Conservation (phyloP, 2,329 filamentous ascomycete genomes). For the Xylaria sp. region DNA sequence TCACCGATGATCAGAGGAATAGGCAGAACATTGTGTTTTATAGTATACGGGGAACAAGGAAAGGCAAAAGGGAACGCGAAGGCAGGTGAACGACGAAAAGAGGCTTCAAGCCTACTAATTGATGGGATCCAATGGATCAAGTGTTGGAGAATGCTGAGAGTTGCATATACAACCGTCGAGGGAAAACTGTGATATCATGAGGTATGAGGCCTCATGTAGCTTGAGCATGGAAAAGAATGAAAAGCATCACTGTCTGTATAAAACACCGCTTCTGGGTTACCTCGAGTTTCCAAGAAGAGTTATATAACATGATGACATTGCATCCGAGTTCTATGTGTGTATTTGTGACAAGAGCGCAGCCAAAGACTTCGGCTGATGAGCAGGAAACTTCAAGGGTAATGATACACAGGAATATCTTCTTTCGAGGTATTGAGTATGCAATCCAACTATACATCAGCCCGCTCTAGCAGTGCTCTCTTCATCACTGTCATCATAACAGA, state of each 20-base stretch:
- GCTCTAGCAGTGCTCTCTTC: constrained; percentile 32
- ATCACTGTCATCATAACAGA: constrained; percentile 27
- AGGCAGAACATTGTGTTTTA: background rate
- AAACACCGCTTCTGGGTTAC: constrained; percentile 1
- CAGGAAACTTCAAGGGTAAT: background rate
- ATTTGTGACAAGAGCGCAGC: background rate
- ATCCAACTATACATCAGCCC: constrained; percentile 30
- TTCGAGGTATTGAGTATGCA: constrained; percentile 33
- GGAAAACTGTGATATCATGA: background rate
- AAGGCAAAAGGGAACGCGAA: background rate
- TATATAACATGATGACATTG: background rate
- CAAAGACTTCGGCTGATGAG: background rate
- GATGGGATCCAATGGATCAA: background rate
- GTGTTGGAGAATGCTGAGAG: background rate
- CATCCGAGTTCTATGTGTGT: background rate
- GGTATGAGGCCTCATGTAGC: background rate
- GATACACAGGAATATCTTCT: constrained; percentile 13
- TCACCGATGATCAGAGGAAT: background rate
- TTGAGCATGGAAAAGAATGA: background rate
- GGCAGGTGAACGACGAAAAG: background rate
- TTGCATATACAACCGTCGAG: background rate
- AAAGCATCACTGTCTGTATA: constrained; percentile 1
- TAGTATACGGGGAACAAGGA: background rate
- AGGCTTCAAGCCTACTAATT: background rate
- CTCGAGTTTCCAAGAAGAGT: background rate